Conservation (phyloP, 2,329 filamentous ascomycete genomes). For the Penicillium sp. region DNA sequence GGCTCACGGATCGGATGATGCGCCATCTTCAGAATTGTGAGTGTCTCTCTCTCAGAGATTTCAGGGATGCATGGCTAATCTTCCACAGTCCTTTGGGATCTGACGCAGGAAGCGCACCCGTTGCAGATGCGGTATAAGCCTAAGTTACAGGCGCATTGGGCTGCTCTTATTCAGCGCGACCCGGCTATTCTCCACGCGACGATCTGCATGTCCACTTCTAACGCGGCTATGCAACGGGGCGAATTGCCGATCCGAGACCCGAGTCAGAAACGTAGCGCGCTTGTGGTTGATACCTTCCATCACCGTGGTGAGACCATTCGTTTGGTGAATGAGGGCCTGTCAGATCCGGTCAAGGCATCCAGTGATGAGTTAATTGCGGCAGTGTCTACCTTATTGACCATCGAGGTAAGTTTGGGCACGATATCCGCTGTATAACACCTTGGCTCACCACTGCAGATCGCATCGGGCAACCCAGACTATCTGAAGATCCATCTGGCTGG, state of each 20-base stretch:
- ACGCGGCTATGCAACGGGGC: conserved; percentile 32
- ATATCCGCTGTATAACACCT: neutral
- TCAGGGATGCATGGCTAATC: neutral
- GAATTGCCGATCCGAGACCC: conserved; percentile 34
- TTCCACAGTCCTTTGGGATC: conserved; percentile 32
- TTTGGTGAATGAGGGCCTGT: conserved; percentile 38
- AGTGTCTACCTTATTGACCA: conserved; percentile 37
- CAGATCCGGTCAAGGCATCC: conserved; percentile 35
- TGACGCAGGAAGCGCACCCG: conserved; percentile 36
- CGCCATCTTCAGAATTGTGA: conserved; percentile 37
- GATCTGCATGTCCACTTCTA: conserved; percentile 38
- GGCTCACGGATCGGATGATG: conserved; percentile 36
- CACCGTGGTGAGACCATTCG: conserved; percentile 39
- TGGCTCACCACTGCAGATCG: conserved; percentile 26
- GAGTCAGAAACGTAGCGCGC: conserved; percentile 27
- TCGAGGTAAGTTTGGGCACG: conserved; percentile 30
- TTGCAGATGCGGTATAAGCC: conserved; percentile 33
- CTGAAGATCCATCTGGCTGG: conserved; percentile 40
- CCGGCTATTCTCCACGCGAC: conserved; percentile 36
- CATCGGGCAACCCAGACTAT: conserved; percentile 38
- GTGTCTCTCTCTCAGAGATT: conserved; percentile 4
- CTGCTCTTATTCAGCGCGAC: conserved; percentile 32
- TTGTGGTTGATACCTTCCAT: conserved; percentile 37
- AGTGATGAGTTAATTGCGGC: conserved; percentile 40
- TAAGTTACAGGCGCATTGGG: conserved; percentile 36